Evolutionary conservation across 352 stramenopile species (phyloP).

Genomic region (Globisporangium cylindrosporum): DNA sequence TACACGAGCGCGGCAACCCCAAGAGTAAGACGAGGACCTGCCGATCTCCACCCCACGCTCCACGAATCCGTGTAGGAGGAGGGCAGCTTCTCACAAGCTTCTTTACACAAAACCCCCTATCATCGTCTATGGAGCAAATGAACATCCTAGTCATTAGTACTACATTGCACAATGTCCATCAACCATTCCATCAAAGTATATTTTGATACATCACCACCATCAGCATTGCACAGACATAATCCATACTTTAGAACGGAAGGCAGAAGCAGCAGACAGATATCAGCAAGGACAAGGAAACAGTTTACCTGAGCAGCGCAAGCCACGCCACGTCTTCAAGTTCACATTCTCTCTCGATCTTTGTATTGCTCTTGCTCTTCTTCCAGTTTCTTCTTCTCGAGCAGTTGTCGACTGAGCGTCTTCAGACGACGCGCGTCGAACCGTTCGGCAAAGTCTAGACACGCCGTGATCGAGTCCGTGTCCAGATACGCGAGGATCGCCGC

Average conservation of each 20-base stretch:
- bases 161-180: neutral
- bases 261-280: neutral
- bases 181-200: neutral
- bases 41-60: neutral
- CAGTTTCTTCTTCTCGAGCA: slow-evolving; percentile 23
- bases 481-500: slow-evolving; percentile 47
- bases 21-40: neutral
- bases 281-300: neutral
- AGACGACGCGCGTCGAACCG: slow-evolving; percentile 56
- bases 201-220: neutral
- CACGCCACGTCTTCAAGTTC: neutral
- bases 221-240: neutral
- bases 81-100: neutral
- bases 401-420: slow-evolving; percentile 39
- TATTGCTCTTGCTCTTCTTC: neutral
- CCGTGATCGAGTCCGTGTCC: slow-evolving; percentile 44
- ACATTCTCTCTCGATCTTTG: slow-evolving; percentile 2
- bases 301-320: slow-evolving; percentile 1
- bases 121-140: neutral
- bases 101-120: neutral
- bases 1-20: slow-evolving; percentile 1
- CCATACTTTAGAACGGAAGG: neutral
- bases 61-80: neutral
- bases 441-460: slow-evolving; percentile 63
- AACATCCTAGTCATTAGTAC: neutral